phyloP scores from a whole-genome alignment of 176 grass and related monocot species.

The Rhipidocladum racemiflorum region DNA sequence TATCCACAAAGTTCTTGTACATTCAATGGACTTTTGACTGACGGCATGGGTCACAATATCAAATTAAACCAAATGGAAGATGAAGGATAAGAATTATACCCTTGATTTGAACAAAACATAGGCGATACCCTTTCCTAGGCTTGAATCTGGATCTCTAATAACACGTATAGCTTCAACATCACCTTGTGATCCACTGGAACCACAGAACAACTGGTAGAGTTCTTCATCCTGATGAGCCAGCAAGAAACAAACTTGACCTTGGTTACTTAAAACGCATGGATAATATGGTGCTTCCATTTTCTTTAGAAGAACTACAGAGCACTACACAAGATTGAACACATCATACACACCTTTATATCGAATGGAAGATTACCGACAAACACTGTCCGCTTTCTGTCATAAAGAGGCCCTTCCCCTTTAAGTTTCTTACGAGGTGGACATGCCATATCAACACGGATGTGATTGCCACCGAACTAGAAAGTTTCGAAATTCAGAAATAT shows the following conservation, averaged over 20 bases:
- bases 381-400: conserved; percentile 88
- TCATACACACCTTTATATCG: conserved; percentile 70
- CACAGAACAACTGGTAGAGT: conserved; percentile 77
- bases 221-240: conserved; percentile 81
- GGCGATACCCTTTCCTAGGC: conserved; percentile 87
- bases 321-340: conserved; percentile 10
- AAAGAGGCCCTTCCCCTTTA: conserved; percentile 72
- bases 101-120: conserved; percentile 96
- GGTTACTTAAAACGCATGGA: background rate
- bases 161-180: conserved; percentile 84
- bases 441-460: conserved; percentile 89
- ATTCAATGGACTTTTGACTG: background rate
- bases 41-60: background rate
- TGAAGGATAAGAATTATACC: conserved; percentile 46
- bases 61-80: conserved; percentile 5
- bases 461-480: conserved; percentile 80
- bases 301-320: background rate
- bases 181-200: conserved; percentile 52
- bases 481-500: conserved; percentile 20
- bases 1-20: background rate
- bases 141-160: conserved; percentile 72
- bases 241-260: conserved; percentile 18
- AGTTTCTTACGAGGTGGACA: conserved; percentile 85
- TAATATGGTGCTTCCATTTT: background rate
- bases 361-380: conserved; percentile 98